phyloP scores from a whole-genome alignment of 768 basidiomycete genomes.

The Pulveroboletus sp. region DNA sequence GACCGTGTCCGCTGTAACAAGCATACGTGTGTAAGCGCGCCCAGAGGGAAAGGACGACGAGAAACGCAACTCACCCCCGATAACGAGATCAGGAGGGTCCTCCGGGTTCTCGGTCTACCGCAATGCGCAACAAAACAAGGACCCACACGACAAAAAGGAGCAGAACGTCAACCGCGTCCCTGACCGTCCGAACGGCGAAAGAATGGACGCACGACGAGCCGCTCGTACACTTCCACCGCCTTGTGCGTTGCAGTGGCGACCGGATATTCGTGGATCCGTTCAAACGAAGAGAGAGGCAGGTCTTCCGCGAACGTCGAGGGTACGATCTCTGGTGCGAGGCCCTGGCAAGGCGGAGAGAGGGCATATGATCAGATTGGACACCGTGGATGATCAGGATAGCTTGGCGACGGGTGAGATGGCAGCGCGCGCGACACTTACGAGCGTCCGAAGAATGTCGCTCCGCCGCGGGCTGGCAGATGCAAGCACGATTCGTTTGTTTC shows the following conservation, averaged over 20 bases:
- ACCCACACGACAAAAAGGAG: neutral
- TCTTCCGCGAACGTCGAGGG: constrained; percentile 81
- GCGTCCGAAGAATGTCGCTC: constrained; percentile 72
- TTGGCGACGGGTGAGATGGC: neutral
- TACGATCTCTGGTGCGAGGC: constrained; percentile 63
- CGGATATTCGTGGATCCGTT: constrained; percentile 68
- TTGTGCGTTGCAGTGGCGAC: constrained; percentile 73
- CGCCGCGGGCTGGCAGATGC: constrained; percentile 86
- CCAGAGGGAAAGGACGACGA: no score
- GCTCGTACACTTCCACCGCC: constrained; percentile 83
- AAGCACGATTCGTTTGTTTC: constrained; percentile 73
- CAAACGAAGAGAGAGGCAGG: constrained; percentile 60
- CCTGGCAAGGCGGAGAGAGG: constrained; percentile 36
- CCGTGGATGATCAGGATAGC: no score
- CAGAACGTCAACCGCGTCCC: neutral
- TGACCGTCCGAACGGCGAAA: neutral
- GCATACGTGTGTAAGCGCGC: neutral
- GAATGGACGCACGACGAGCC: constrained; percentile 53
- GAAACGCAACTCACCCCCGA: constrained; percentile 47
- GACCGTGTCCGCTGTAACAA: constrained; percentile 79
- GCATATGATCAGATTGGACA: neutral
- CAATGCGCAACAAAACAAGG: no score
- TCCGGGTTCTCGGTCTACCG: constrained; percentile 50
- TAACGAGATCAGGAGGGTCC: constrained; percentile 75
- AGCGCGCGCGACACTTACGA: constrained; percentile 45